Evolutionary conservation across 2,329 filamentous ascomycete species (phyloP).

Genomic region (Colletotrichum sp.): DNA sequence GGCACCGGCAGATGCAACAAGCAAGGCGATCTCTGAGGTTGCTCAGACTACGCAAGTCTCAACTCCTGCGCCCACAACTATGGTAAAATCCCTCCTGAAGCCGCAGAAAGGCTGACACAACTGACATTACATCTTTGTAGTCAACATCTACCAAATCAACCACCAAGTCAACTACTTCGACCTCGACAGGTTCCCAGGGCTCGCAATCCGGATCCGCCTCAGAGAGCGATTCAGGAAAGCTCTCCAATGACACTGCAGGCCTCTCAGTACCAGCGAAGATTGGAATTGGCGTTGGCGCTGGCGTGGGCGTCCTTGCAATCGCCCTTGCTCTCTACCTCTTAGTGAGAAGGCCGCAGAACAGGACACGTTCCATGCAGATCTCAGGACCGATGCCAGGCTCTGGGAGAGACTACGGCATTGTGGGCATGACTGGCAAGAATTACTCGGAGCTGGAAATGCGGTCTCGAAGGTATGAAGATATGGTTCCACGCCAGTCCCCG

Average conservation of each 20-base stretch:
- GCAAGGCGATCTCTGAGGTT: background rate
- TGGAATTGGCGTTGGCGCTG: conserved; percentile 54
- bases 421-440: conserved; percentile 27
- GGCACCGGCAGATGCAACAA: background rate
- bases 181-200: conserved; percentile 4
- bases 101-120: background rate
- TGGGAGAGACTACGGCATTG: conserved; percentile 35
- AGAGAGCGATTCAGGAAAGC: background rate
- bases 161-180: conserved; percentile 12
- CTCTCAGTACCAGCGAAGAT: conserved; percentile 50
- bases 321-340: conserved; percentile 43
- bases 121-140: background rate
- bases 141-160: background rate
- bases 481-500: conserved; percentile 57
- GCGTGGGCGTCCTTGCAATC: conserved; percentile 44
- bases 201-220: background rate
- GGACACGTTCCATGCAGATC: conserved; percentile 45
- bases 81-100: background rate
- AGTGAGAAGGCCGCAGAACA: conserved; percentile 35
- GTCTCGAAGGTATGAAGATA: conserved; percentile 62
- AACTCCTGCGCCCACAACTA: conserved; percentile 6
- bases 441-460: conserved; percentile 54
- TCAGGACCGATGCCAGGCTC: conserved; percentile 56
- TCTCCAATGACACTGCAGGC: conserved; percentile 24
- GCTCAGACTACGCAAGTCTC: conserved; percentile 20